Evolutionary conservation across 2,329 filamentous ascomycete genomes (phyloP), one percentile per base, ranked within the genome.

Genomic region (Coniochaeta sp.): DNA sequence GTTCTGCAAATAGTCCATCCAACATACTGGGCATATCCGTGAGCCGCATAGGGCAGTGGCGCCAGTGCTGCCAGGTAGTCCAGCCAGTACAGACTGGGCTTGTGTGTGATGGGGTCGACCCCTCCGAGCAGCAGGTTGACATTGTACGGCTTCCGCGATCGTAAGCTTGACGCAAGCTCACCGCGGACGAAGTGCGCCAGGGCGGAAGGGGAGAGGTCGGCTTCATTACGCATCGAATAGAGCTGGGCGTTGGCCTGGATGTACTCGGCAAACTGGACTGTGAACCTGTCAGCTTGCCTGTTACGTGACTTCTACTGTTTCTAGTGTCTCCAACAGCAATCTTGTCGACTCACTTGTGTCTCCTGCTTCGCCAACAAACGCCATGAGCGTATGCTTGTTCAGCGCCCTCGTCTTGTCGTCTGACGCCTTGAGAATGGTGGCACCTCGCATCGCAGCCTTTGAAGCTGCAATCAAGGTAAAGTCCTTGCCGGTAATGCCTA

Each of bases 251-350:
- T 99, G 74, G 93, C 93, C 85, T 98, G 93, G 75, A 99, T 96
- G 80, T 93, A 99, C 80, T 99, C 95, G 74, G 96, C 91, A 76
- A 99, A 99, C 88, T 99, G 93, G 64, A 98, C 93, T 96, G 73
- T 61, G 55, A 14, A 61, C 38, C 64, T 70, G 62, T 67, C 22
- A 56, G 33, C 54, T 33, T 34, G 43, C n/a, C n/a, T 47, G 14
- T n/a, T 31, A 9, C 47, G 11, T 17, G 26, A 40, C 6, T n/a
- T 50, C 22, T 22, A 57, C 56, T 40, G 24, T 28, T 43, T 58
- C 22, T 22, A 57, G 54, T 40, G 24, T 28, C 43, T 58, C n/a
- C 36, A 19, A 61, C 17, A 62, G 28, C 26, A 33, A 50, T 56
- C 34, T 55, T 36, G 59, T 16, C 1, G 2, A 72, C 79, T 62